Evolutionary conservation across 202 grass and related monocot species (phyloP).

Genomic region (Zoysia matrella): DNA sequence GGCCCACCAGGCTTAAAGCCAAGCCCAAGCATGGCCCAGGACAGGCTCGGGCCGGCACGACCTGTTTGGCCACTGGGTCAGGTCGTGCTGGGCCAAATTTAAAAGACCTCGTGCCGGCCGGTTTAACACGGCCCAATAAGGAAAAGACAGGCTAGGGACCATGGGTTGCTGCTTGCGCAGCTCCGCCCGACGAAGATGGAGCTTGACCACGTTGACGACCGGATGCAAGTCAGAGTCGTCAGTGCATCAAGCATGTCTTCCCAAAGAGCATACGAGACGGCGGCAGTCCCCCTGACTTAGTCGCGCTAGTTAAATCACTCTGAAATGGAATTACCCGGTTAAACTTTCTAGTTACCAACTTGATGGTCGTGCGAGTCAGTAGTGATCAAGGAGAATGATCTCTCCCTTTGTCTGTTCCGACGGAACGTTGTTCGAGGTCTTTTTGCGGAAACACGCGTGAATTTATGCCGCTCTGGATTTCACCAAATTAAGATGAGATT

Average conservation of each 20-base stretch:
- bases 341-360: slow-evolving; percentile 9
- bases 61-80: too few relatives aligned
- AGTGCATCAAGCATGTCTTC: slow-evolving; percentile 21
- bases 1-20: too few relatives aligned
- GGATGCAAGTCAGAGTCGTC: slow-evolving; percentile 46
- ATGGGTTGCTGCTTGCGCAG: too few relatives aligned
- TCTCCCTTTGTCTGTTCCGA: slow-evolving; percentile 13
- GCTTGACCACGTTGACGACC: slow-evolving; percentile 38
- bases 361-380: not conserved
- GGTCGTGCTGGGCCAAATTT: too few relatives aligned
- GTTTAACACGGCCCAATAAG: too few relatives aligned
- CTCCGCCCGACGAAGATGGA: not conserved
- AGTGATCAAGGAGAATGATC: slow-evolving; percentile 34
- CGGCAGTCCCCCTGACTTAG: not conserved
- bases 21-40: too few relatives aligned
- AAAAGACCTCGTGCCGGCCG: too few relatives aligned
- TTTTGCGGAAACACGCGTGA: slow-evolving; percentile 2
- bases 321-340: slow-evolving; percentile 1
- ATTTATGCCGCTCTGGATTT: slow-evolving; percentile 10
- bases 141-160: too few relatives aligned
- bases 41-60: too few relatives aligned
- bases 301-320: not conserved
- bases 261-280: not conserved
- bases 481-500: not conserved
- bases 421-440: slow-evolving; percentile 2